A percentile compares a stretch with the other conserved stretches of the same genome.
phyloP scores from a whole-genome alignment of 1,284 basidiomycete species.

The Porodaedalea pini region DNA sequence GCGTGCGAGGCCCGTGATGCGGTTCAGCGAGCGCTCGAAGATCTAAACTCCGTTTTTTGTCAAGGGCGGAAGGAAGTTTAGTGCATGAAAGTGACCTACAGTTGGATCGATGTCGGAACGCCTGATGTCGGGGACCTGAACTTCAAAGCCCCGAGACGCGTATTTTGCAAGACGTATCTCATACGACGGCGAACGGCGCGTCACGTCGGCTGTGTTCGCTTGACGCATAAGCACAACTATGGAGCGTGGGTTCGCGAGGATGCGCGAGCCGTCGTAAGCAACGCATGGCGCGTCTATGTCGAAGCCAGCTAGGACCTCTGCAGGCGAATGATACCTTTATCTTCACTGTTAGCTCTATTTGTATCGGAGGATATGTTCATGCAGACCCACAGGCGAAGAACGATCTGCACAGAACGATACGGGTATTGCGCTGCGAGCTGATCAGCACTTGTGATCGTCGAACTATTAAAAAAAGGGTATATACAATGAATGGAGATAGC shows the following conservation, averaged over 20 bases:
- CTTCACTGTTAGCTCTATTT: background rate
- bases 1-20: slow-evolving; percentile 55
- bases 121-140: slow-evolving; percentile 48
- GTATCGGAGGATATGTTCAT: background rate
- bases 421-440: slow-evolving; percentile 50
- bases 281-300: slow-evolving; percentile 59
- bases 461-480: slow-evolving; percentile 20
- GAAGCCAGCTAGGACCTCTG: slow-evolving; percentile 59
- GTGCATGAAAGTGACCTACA: slow-evolving; percentile 29
- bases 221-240: slow-evolving; percentile 57
- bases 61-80: background rate
- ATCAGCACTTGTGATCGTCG: background rate
- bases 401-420: slow-evolving; percentile 55
- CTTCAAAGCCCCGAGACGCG: slow-evolving; percentile 48
- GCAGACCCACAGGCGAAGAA: slow-evolving; percentile 39
- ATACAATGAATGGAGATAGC: slow-evolving; percentile 58
- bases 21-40: slow-evolving; percentile 52
- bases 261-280: slow-evolving; percentile 49
- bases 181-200: slow-evolving; percentile 58
- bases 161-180: slow-evolving; percentile 59
- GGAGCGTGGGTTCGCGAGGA: slow-evolving; percentile 56
- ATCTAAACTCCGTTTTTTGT: slow-evolving; percentile 39
- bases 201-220: slow-evolving; percentile 55
- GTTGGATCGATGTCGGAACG: slow-evolving; percentile 54
- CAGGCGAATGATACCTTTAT: slow-evolving; percentile 45